Evolutionary conservation across 1,139 yeast species (phyloP).

Genomic region (Ogataea hybrid): DNA sequence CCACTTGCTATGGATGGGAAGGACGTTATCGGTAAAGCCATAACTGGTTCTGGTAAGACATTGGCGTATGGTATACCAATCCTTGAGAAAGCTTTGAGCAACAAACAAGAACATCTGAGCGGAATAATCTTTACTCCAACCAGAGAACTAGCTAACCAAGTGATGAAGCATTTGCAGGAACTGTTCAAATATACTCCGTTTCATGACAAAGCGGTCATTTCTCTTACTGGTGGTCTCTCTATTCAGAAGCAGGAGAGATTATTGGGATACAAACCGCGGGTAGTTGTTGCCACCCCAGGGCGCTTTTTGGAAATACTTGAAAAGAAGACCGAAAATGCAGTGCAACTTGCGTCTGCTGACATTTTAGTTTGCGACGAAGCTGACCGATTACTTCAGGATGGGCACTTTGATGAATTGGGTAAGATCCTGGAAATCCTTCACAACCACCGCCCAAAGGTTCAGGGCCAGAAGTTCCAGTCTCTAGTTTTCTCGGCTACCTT

Average conservation of each 20-base stretch:
- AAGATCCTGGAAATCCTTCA: constrained; percentile 66
- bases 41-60: constrained; percentile 98
- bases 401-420: constrained; percentile 92
- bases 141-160: constrained; percentile 95
- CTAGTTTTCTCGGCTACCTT: constrained; percentile 94
- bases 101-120: constrained; percentile 45
- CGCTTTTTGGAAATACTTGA: constrained; percentile 81
- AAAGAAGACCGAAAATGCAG: constrained; percentile 52
- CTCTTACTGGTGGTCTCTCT: constrained; percentile 91
- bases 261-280: constrained; percentile 70
- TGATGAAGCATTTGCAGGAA: constrained; percentile 69
- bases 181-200: constrained; percentile 62
- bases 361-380: constrained; percentile 91
- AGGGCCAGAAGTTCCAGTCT: constrained; percentile 74
- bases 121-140: constrained; percentile 94
- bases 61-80: constrained; percentile 96
- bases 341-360: constrained; percentile 61
- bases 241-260: constrained; percentile 89
- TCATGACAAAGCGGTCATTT: constrained; percentile 54
- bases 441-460: constrained; percentile 35
- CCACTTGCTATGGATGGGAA: constrained; percentile 71
- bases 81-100: constrained; percentile 56
- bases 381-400: constrained; percentile 93
- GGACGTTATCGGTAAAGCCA: constrained; percentile 93
- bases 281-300: constrained; percentile 96